phyloP scores from a whole-genome alignment of 768 basidiomycete species.

The Hericium rajendrae region DNA sequence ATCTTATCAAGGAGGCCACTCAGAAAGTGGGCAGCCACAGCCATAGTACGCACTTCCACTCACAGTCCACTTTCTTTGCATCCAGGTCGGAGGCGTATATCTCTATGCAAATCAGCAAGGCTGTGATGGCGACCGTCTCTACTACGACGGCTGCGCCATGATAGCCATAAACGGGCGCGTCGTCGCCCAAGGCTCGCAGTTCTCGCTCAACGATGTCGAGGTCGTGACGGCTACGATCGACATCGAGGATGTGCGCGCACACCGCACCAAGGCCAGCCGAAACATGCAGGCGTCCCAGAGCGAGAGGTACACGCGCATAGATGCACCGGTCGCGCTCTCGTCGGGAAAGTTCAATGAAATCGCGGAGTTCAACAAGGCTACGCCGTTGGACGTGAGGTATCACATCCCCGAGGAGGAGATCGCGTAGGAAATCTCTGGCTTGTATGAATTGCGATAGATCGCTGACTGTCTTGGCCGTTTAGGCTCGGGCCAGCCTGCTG shows the following conservation, averaged over 20 bases:
- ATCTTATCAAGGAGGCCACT: slow-evolving; percentile 95
- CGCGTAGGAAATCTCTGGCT: slow-evolving; percentile 53
- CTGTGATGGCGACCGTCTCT: slow-evolving; percentile 94
- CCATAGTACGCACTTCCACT: neutral
- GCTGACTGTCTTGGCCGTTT: neutral
- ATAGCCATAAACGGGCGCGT: slow-evolving; percentile 91
- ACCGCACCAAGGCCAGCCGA: slow-evolving; percentile 74
- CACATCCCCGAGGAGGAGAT: slow-evolving; percentile 95
- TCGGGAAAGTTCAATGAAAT: slow-evolving; percentile 63
- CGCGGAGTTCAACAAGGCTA: slow-evolving; percentile 18
- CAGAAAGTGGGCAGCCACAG: slow-evolving; percentile 51
- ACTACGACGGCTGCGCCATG: slow-evolving; percentile 96
- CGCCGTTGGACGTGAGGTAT: slow-evolving; percentile 47
- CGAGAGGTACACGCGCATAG: slow-evolving; percentile 71
- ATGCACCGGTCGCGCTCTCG: slow-evolving; percentile 72
- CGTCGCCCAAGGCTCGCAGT: slow-evolving; percentile 93
- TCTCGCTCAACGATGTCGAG: slow-evolving; percentile 92
- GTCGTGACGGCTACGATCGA: slow-evolving; percentile 94
- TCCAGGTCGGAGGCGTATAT: slow-evolving; percentile 89
- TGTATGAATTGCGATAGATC: neutral
- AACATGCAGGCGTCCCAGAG: slow-evolving; percentile 81
- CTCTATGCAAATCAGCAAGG: slow-evolving; percentile 99
- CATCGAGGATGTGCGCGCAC: slow-evolving; percentile 91
- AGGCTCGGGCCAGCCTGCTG: slow-evolving; percentile 97
- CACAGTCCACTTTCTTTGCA: neutral